Base-by-base conservation (phyloP, 139 green algal genomes). In the Eudorina sp. region DNA sequence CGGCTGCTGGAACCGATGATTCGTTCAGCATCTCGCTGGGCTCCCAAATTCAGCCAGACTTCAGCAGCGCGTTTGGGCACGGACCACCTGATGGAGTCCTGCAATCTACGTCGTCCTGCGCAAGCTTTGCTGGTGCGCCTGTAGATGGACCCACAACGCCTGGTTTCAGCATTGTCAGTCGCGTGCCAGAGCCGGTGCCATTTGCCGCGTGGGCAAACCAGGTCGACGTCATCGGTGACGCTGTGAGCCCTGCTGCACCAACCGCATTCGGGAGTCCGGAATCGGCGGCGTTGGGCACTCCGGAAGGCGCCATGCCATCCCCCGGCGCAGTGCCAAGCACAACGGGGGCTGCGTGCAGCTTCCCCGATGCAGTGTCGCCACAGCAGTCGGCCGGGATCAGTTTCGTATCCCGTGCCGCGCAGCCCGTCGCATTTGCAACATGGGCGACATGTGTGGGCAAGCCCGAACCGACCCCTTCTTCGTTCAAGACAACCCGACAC, bases 341-440 rank as follows among this genome's bases (percentile, higher is more conserved):
- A 36, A 40, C 8, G 40, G 23, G 41, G 14, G 40, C 40, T 18
- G 40, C 19, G 46, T 76, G 19, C 40, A 41, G 40, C 31, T 13
- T 18, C 25, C 34, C 3, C 13, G 41, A 53, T 1, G 18, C 16
- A 19, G 5, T 21, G 11, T 83, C 75, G 34, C 77, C 36, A 8
- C 77, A 84, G 19, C 36, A n/a, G 36, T 84, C 77, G 31, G 78
- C 58, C 2, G 78, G 40, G 3, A 38, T 74, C 8, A 85, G 78
- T 55, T 3, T 74, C 8, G 25, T n/a, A 1, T 85, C 78, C 27
- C 11, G 46, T 9, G 7, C 27, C 40, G 9, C 58, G 38, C 78
- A 60, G 38, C 78, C 78, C 23, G 38, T 85, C 27, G 55, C 78
- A 3, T 85, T 85, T 29, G 40, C 38, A 0, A 18, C 25, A 5